Conservation (phyloP, 73 alveolate genomes). For the Loxodes magnus region DNA sequence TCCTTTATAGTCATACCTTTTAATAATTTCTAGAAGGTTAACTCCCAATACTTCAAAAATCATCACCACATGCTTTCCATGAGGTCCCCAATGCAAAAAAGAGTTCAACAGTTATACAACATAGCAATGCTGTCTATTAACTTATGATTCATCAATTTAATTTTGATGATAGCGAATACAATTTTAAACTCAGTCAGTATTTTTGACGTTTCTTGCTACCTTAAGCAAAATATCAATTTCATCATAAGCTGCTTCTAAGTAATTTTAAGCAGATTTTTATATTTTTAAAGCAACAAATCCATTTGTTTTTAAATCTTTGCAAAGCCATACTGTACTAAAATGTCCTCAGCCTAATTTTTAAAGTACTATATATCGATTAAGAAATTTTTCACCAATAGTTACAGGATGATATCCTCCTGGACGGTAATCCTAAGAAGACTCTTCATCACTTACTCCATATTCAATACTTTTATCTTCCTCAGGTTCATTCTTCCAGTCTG, state of each 20-base stretch:
- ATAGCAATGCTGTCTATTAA: conserved; percentile 56
- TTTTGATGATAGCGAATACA: conserved; percentile 44
- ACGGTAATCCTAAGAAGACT: conserved; percentile 67
- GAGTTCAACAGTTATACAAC: conserved; percentile 81
- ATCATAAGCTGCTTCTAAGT: conserved; percentile 91
- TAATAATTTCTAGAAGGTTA: conserved; percentile 84
- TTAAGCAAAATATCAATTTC: conserved; percentile 83
- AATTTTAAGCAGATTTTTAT: conserved; percentile 82
- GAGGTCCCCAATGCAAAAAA: conserved; percentile 75
- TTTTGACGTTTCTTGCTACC: conserved; percentile 65
- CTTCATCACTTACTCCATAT: too few relatives aligned
- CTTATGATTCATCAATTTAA: conserved; percentile 13
- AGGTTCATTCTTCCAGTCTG: too few relatives aligned
- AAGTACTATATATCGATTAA: conserved; percentile 76
- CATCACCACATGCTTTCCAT: conserved; percentile 88
- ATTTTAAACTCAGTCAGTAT: conserved; percentile 54
- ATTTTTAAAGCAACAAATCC: conserved; percentile 85
- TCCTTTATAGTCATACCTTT: conserved; percentile 59
- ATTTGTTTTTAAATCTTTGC: conserved; percentile 70
- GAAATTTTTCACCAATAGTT: conserved; percentile 81
- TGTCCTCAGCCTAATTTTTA: conserved; percentile 94
- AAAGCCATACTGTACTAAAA: conserved; percentile 92
- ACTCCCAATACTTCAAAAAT: conserved; percentile 98
- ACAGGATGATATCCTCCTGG: conserved; percentile 96
- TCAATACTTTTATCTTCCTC: too few relatives aligned